These are phyloP conservation scores for Adansonia grandidieri DNA, from an alignment of 441 rosid genomes.

Conservation along the genomic window DNA sequence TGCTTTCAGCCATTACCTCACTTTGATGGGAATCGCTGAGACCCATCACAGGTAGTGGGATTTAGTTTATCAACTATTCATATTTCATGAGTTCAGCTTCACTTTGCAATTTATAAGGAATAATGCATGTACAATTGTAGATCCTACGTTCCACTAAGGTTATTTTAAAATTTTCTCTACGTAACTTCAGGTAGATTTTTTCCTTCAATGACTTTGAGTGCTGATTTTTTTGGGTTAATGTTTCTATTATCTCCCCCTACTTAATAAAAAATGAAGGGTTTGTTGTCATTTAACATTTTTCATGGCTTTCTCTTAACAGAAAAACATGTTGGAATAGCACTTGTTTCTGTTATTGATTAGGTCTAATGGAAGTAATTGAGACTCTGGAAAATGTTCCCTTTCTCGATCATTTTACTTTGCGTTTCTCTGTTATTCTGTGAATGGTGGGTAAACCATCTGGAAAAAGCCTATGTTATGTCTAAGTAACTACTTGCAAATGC, in stretches of 20 bases:
- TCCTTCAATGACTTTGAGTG: not conserved
- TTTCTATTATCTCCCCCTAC: not conserved
- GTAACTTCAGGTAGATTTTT: not conserved
- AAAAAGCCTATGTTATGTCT: not conserved
- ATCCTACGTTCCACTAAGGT: not conserved
- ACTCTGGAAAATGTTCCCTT: not conserved
- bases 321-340: not conserved
- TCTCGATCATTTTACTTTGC: not conserved
- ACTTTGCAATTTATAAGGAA: not conserved
- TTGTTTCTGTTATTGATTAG: slow-evolving; percentile 1
- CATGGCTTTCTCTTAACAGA: slow-evolving; percentile 12
- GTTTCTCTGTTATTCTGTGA: slow-evolving; percentile 6
- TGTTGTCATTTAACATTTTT: slow-evolving; percentile 13
- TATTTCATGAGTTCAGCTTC: not conserved
- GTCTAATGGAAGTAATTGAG: not conserved
- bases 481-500: not conserved
- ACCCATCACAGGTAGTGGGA: slow-evolving; percentile 79
- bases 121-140: slow-evolving; percentile 3
- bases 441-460: slow-evolving; percentile 8
- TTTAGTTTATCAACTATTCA: slow-evolving; percentile 4
- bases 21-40: slow-evolving; percentile 92
- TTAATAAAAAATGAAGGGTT: not conserved
- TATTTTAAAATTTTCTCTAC: not conserved
- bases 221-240: slow-evolving; percentile 6
- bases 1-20: slow-evolving; percentile 87